Evolutionary conservation across 179 eudicot species (phyloP).

Genomic region (Silene vulgaris): DNA sequence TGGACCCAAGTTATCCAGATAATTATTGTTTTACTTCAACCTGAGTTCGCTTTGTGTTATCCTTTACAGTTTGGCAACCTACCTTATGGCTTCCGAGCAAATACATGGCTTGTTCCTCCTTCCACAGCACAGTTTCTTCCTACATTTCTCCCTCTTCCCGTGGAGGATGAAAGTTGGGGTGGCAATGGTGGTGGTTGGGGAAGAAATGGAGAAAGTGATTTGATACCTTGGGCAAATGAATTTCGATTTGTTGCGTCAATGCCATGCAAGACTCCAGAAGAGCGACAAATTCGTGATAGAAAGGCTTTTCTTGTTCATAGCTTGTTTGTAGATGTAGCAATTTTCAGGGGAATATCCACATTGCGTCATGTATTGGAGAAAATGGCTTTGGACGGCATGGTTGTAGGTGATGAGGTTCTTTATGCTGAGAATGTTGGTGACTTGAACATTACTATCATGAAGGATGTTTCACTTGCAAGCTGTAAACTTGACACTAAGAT

Average conservation of each 20-base stretch:
- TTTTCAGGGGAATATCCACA: conserved; percentile 70
- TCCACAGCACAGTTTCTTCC: conserved; percentile 67
- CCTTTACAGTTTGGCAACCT: conserved; percentile 88
- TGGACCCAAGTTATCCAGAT: background rate
- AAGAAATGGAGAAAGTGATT: conserved; percentile 77
- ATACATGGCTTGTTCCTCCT: conserved; percentile 98
- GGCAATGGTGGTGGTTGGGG: conserved; percentile 98
- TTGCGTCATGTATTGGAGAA: conserved; percentile 57
- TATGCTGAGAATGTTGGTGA: conserved; percentile 73
- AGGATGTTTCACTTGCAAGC: conserved; percentile 76
- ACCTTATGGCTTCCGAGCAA: conserved; percentile 96
- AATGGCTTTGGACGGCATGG: conserved; percentile 28
- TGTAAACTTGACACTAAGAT: conserved; percentile 88
- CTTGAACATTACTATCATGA: conserved; percentile 56
- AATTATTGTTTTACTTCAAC: background rate
- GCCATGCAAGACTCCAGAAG: conserved; percentile 98
- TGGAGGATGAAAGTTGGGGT: conserved; percentile 93
- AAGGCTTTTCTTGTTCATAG: conserved; percentile 95
- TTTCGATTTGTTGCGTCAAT: conserved; percentile 76
- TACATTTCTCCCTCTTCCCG: conserved; percentile 71
- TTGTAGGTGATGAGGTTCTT: conserved; percentile 34
- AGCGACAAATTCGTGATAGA: conserved; percentile 88
- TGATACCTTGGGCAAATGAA: conserved; percentile 82
- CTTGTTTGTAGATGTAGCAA: conserved; percentile 93
- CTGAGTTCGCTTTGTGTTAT: conserved; percentile 10